phyloP scores from a whole-genome alignment of 331 rosid species.

The Stylosanthes scabra region DNA sequence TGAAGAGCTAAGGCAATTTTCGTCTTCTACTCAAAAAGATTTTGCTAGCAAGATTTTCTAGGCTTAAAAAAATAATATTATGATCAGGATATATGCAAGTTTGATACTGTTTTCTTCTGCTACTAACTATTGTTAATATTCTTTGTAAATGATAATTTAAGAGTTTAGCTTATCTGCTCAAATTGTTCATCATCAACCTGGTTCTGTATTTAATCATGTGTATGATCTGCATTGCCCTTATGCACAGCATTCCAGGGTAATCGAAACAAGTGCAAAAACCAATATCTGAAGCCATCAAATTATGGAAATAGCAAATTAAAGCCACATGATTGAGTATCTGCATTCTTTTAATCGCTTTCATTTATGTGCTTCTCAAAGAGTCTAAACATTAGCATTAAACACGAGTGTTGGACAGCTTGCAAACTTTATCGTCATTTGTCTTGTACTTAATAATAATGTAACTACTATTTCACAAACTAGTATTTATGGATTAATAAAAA shows the following conservation, averaged over 20 bases:
- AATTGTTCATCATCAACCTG: constrained; percentile 4
- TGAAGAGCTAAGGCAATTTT: constrained; percentile 46
- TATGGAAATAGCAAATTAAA: background rate
- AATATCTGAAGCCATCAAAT: too few relatives aligned
- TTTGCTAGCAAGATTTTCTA: constrained; percentile 57
- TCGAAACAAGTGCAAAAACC: background rate
- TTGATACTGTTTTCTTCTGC: too few relatives aligned
- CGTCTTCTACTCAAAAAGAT: constrained; percentile 40
- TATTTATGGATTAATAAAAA: too few relatives aligned
- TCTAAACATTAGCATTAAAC: background rate
- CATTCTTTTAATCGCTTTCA: too few relatives aligned
- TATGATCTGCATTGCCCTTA: background rate
- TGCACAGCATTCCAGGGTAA: constrained; percentile 7
- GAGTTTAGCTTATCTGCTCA: constrained; percentile 2
- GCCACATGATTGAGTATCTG: background rate
- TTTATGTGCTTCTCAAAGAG: too few relatives aligned
- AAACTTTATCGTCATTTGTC: too few relatives aligned
- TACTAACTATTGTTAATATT: background rate
- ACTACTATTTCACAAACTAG: too few relatives aligned
- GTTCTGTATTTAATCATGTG: background rate
- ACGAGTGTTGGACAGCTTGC: background rate
- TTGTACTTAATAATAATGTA: too few relatives aligned
- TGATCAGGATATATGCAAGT: too few relatives aligned
- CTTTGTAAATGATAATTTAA: constrained; percentile 11
- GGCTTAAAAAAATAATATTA: constrained; percentile 10